Evolutionary conservation across 2,329 filamentous ascomycete species (phyloP).

Genomic region (Ramularia endophylla): DNA sequence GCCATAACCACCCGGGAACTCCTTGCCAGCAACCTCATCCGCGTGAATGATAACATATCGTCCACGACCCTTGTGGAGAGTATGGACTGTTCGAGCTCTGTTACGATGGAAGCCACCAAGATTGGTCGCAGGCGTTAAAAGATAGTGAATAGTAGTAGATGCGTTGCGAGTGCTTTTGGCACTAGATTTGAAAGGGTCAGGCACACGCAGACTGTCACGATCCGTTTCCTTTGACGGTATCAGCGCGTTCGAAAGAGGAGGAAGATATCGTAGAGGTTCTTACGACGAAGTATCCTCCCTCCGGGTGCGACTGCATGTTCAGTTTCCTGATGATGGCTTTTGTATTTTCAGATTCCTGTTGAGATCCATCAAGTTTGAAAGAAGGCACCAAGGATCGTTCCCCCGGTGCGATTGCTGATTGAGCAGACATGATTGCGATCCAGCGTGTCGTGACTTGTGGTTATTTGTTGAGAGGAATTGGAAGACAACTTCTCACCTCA

Average conservation of each 20-base stretch:
- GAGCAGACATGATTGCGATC: not conserved
- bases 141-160: slow-evolving; percentile 59
- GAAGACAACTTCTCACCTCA: no score
- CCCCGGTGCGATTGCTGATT: not conserved
- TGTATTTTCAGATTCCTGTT: slow-evolving; percentile 10
- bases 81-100: slow-evolving; percentile 46
- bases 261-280: no score
- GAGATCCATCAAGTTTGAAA: slow-evolving; percentile 2
- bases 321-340: slow-evolving; percentile 42
- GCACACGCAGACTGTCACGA: slow-evolving; percentile 45
- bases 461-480: no score
- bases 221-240: slow-evolving; percentile 47
- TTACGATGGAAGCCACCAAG: slow-evolving; percentile 61
- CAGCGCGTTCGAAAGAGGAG: not conserved
- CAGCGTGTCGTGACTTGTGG: no score
- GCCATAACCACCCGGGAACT: slow-evolving; percentile 26
- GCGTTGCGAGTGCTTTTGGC: slow-evolving; percentile 44
- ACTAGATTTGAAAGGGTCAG: slow-evolving; percentile 46
- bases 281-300: slow-evolving; percentile 56
- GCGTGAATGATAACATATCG: slow-evolving; percentile 60
- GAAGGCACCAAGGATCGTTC: not conserved
- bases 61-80: slow-evolving; percentile 57
- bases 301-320: slow-evolving; percentile 50
- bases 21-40: slow-evolving; percentile 35
- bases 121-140: slow-evolving; percentile 51